phyloP scores from a whole-genome alignment of 192 early-diverging fungal genomes.

The Gonapodya sp. region DNA sequence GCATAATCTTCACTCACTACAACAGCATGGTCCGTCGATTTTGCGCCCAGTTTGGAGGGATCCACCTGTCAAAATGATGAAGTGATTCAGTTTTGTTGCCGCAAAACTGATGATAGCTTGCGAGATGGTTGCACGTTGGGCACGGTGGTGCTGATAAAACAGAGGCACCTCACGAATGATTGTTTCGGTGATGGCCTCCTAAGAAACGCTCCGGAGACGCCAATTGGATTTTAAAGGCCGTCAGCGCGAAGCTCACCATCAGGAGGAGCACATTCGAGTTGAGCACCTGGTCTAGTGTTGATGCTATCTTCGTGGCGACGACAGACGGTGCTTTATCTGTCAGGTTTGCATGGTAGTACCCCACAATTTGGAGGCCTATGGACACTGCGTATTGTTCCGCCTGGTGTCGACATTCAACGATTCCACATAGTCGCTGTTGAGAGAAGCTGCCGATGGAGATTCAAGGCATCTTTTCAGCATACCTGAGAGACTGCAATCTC shows the following conservation, averaged over 20 bases:
- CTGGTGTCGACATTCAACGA: not conserved
- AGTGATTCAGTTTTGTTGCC: not conserved
- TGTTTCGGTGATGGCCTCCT: too few relatives aligned
- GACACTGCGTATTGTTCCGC: not conserved
- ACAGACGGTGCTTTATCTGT: not conserved
- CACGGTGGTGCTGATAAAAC: too few relatives aligned
- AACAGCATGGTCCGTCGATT: not conserved
- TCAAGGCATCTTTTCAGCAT: not conserved
- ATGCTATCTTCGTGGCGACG: not conserved
- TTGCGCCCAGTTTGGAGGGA: not conserved
- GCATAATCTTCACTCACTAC: not conserved
- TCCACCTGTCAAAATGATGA: too few relatives aligned
- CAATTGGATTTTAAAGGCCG: too few relatives aligned
- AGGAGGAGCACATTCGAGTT: not conserved
- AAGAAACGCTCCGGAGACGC: not conserved
- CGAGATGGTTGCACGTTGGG: not conserved
- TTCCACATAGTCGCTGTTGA: too few relatives aligned
- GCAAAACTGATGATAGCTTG: too few relatives aligned
- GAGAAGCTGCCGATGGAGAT: too few relatives aligned
- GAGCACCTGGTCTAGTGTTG: not conserved
- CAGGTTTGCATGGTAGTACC: not conserved
- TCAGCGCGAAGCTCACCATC: not conserved
- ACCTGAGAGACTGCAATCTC: not conserved
- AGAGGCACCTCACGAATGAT: too few relatives aligned
- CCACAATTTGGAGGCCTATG: not conserved